Evolutionary conservation across 345 rosid species (phyloP).

Genomic region (Eucalyptus shirleyi): DNA sequence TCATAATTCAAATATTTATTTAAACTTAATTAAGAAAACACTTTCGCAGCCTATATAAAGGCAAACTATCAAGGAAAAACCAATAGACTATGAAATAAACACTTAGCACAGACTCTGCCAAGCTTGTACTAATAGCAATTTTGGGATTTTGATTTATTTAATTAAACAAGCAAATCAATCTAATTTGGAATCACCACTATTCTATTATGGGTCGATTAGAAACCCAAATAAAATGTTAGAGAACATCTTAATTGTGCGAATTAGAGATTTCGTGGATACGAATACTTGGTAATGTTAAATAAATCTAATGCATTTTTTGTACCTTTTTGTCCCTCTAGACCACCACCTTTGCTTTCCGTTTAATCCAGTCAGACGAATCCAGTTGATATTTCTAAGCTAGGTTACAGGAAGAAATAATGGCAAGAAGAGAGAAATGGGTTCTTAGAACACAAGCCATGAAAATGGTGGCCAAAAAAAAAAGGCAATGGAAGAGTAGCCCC

Average conservation of each 20-base stretch:
- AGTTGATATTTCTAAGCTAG: not conserved
- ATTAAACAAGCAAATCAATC: not conserved
- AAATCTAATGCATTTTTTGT: not conserved
- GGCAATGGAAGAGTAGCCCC: not conserved
- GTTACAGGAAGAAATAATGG: not conserved
- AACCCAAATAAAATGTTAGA: not conserved
- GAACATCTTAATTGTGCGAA: not conserved
- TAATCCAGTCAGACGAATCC: not conserved
- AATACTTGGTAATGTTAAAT: too few species aligned
- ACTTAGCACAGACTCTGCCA: not conserved
- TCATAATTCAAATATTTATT: too few species aligned
- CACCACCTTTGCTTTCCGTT: not conserved
- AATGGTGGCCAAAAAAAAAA: not conserved
- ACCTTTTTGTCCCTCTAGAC: not conserved
- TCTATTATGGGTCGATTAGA: not conserved
- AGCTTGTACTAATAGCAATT: not conserved
- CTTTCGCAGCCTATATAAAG: not conserved
- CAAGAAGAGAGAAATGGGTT: not conserved
- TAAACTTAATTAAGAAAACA: not conserved
- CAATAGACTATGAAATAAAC: not conserved
- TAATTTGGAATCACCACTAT: not conserved
- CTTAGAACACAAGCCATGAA: not conserved
- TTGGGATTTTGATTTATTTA: not conserved
- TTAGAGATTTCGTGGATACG: not conserved
- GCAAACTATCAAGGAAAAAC: not conserved